Base-by-base conservation (phyloP, 805 yeast genomes). In the Myxozyma udenii region DNA sequence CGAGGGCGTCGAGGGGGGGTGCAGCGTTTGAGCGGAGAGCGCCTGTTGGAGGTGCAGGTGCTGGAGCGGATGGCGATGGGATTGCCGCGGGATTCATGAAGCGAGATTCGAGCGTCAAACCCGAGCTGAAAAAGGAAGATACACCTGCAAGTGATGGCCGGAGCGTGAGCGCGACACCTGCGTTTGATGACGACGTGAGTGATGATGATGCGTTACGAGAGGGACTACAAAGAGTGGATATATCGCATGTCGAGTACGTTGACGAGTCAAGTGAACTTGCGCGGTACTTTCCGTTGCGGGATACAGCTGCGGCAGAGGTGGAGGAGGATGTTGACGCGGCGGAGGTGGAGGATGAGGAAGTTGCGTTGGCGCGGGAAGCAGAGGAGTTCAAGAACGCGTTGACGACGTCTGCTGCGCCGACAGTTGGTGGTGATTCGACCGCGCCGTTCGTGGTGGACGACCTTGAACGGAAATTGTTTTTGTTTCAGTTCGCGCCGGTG, bases 401-500 rank as follows among this genome's bases (percentile, higher is more conserved):
- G 38, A n/a, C n/a, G n/a, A n/a, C n/a, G n/a, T n/a, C n/a, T n/a
- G n/a, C n/a, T n/a, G n/a, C n/a, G n/a, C n/a, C n/a, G n/a, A 44
- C 41, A 9, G 46, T 16, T 21, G 33, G 12, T n/a, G 46, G 23
- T 7, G 26, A 18, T 12, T 14, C 9, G 4, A 19, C 5, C 23
- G 41, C n/a, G 4, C 9, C 25, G 5, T 7, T 16, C 14, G 48
- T 36, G 19, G 51, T 45, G 5, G 41, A 37, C 12, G 55, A 51
- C 5, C 32, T 48, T 6, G 68, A 63, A 19, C 63, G 65, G 26
- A 51, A 61, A 48, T 60, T 68, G 24, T 66, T 61, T 41, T 66
- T 79, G 11, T 62, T 80, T 58, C 84, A 80, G 54, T 66, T 80
- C 49, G 82, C 83, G 1, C 71, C 71, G 35, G 56, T 71, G 33